Conservation (phyloP, 768 basidiomycete genomes). For the Panellus pusillus region DNA sequence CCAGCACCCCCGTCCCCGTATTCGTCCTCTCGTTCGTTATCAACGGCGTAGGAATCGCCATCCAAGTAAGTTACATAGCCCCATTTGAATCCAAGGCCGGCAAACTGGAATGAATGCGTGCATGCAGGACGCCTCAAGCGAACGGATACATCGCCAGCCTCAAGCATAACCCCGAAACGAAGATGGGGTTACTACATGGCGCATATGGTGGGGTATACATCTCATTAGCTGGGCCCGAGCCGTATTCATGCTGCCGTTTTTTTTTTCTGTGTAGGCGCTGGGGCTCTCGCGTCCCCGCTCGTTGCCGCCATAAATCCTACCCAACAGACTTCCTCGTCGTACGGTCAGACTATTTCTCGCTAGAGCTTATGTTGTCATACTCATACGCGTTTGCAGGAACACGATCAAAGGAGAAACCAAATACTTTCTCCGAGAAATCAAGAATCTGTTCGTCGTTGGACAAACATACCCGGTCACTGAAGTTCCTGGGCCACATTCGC, state of each 20-base stretch:
- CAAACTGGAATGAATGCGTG: too few relatives aligned
- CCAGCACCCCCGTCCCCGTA: conserved; percentile 60
- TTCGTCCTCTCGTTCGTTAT: conserved; percentile 51
- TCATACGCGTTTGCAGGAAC: conserved; percentile 49
- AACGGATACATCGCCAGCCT: conserved; percentile 68
- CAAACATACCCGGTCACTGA: conserved; percentile 97
- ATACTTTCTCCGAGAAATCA: conserved; percentile 94
- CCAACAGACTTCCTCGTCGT: conserved; percentile 92
- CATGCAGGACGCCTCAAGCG: conserved; percentile 66
- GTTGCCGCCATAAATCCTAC: conserved; percentile 84
- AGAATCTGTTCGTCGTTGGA: conserved; percentile 90
- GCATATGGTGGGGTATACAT: conserved; percentile 47
- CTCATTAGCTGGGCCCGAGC: too few relatives aligned
- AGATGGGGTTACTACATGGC: conserved; percentile 70
- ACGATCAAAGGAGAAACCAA: conserved; percentile 87
- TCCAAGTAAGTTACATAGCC: conserved; percentile 47
- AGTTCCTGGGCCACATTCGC: conserved; percentile 95
- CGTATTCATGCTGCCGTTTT: too few relatives aligned
- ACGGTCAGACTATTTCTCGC: conserved; percentile 55
- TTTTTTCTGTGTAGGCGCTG: conserved; percentile 45
- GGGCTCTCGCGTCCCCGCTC: conserved; percentile 69
- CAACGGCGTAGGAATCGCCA: conserved; percentile 43
- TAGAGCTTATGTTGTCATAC: not conserved
- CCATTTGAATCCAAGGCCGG: too few relatives aligned
- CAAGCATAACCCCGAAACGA: conserved; percentile 52